Evolutionary conservation across 2,329 filamentous ascomycete genomes (phyloP), one percentile per base, ranked within the genome.

Genomic region (Scleromitrula shiraiana): DNA sequence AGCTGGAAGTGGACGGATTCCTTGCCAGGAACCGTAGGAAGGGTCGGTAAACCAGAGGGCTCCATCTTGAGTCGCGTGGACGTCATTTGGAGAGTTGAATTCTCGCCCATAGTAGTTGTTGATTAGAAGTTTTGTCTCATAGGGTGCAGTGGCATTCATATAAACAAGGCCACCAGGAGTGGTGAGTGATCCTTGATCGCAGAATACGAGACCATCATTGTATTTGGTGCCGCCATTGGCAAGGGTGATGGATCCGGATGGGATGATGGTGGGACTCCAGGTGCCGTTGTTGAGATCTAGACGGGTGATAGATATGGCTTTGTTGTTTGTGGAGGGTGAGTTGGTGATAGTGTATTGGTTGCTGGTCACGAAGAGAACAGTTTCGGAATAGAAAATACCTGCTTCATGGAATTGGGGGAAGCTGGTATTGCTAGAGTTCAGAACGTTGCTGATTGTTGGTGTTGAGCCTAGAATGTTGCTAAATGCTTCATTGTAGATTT

Each of bases 31-130:
- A 4, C 76, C 79, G 50, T 82, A 82, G 5, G 73, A 68, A 0
- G 75, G 73, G 49, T 83, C 79, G 1, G 78, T 82, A 55, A 83
- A 82, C 66, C 79, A 83, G 12, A 82, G 62, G 19, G 78, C 72
- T 20, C 70, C 69, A 42, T 72, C 79, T 12, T 61, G 59, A 20
- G 77, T 69, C 53, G 78, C 70, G 4, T 70, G 67, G 0, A 76
- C 67, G 49, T 82, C 78, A 52, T 82, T 82, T 15, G 79, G 63
- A 0, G 77, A 80, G 59, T 72, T 78, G 64, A 81, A 82, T 38
- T 48, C 70, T 4, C 74, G 70, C 20, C 78, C 77, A 41, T 75
- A 77, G 59, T 68, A 83, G 61, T 77, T 79, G 58, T 80, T 78
- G 20, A 83, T 50, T 7, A 83, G 64, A 0, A 72, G 70, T 69